Percentiles rank a stretch among this genome's conserved stretches.
phyloP scores from a whole-genome alignment of 768 basidiomycete species.

The Hortiboletus flavorubellus region DNA sequence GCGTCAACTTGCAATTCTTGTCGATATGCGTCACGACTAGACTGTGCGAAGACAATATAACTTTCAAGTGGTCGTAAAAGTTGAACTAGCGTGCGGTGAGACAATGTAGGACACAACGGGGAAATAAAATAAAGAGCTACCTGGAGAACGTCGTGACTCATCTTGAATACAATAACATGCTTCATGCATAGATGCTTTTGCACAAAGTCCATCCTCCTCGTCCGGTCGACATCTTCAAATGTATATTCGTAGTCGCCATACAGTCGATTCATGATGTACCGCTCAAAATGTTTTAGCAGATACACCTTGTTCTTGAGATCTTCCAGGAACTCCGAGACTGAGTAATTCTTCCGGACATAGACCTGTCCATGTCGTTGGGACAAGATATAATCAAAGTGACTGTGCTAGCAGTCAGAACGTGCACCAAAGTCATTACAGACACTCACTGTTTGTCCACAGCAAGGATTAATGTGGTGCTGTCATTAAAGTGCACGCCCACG shows the following conservation, averaged over 20 bases:
- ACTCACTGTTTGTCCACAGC: no score
- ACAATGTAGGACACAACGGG: neutral
- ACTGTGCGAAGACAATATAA: conserved; percentile 52
- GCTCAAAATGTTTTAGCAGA: conserved; percentile 89
- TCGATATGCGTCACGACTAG: conserved; percentile 85
- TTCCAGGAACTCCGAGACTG: conserved; percentile 49
- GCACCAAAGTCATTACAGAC: no score
- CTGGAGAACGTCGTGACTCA: conserved; percentile 95
- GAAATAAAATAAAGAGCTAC: conserved; percentile 39
- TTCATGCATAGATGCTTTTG: conserved; percentile 96
- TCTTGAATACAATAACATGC: conserved; percentile 93
- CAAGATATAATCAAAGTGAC: no score
- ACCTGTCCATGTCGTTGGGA: no score
- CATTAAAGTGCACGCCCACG: no score
- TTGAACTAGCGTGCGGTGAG: conserved; percentile 66
- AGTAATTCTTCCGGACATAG: conserved; percentile 68
- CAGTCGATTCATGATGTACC: conserved; percentile 84
- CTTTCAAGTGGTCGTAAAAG: conserved; percentile 95
- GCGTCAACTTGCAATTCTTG: conserved; percentile 77
- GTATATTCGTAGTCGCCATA: conserved; percentile 70
- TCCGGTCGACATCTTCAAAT: conserved; percentile 45
- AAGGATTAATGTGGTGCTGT: no score
- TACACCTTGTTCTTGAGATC: conserved; percentile 82
- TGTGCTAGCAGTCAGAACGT: no score
- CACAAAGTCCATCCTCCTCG: conserved; percentile 91